phyloP scores from a whole-genome alignment of 768 basidiomycete genomes.

The Hygrophoropsis aurantiaca region DNA sequence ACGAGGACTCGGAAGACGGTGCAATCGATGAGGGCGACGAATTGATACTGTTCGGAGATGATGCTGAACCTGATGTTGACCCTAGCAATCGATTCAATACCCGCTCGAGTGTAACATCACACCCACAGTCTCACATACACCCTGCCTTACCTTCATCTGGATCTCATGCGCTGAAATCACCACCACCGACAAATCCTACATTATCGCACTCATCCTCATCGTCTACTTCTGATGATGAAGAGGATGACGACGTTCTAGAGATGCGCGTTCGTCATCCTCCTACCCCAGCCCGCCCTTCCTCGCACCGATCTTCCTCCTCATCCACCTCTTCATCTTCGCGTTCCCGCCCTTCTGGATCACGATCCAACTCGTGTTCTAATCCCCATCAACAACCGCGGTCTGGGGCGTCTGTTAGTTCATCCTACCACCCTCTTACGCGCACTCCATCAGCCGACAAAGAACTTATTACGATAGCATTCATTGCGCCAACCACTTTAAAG shows the following conservation, averaged over 20 bases:
- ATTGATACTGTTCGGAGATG: slow-evolving; percentile 23
- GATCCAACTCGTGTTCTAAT: slow-evolving; percentile 27
- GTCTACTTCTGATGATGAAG: slow-evolving; percentile 41
- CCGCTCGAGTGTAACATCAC: slow-evolving; percentile 21
- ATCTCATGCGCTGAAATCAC: slow-evolving; percentile 16
- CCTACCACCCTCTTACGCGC: slow-evolving; percentile 45
- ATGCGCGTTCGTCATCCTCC: slow-evolving; percentile 47
- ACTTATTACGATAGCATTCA: slow-evolving; percentile 68
- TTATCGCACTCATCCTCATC: slow-evolving; percentile 21
- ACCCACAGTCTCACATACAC: slow-evolving; percentile 17
- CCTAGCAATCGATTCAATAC: not conserved
- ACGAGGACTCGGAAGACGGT: slow-evolving; percentile 65
- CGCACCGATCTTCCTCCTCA: slow-evolving; percentile 37
- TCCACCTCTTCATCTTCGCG: slow-evolving; percentile 18
- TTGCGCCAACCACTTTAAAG: slow-evolving; percentile 85
- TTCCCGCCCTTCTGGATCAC: slow-evolving; percentile 28
- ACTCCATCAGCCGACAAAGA: slow-evolving; percentile 42
- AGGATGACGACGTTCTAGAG: slow-evolving; percentile 60
- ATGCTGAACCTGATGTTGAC: slow-evolving; percentile 16
- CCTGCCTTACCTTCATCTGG: slow-evolving; percentile 2
- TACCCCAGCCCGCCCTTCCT: slow-evolving; percentile 29
- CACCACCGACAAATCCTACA: slow-evolving; percentile 17
- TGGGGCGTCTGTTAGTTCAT: slow-evolving; percentile 43
- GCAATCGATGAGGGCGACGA: slow-evolving; percentile 50
- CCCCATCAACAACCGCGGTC: slow-evolving; percentile 19